Base-by-base conservation (phyloP, 2,329 filamentous ascomycete genomes). In the Chaetomium strumarium region DNA sequence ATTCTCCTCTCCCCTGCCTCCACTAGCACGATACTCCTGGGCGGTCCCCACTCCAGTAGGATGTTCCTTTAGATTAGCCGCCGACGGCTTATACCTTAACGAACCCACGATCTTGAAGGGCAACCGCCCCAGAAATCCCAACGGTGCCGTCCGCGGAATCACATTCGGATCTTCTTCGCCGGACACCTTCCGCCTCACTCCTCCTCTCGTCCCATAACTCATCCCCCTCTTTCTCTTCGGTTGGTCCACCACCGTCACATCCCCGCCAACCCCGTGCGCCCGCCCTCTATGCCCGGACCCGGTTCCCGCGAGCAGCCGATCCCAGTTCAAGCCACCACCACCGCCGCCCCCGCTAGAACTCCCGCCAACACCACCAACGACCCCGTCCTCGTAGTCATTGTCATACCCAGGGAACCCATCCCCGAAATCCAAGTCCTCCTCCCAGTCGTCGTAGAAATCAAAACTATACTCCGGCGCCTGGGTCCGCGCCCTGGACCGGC, bases 391-490 rank as follows among this genome's bases (percentile, higher is more conserved):
- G n/a, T 73, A 84, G 31, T 85, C 84, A 87, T 90, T 95, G 41
- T 81, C 41, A 70, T 42, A 77, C 84, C 48, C 91, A 71, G 43
- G 91, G 36, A 44, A 38, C 68, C 1, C 83, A 79, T 41, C 83
- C 77, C 58, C 49, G 76, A 74, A 49, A 49, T 81, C 78, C 51
- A 74, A 49, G 48, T 81, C 78, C 51, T 79, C 76, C 56, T 96
- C 90, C 92, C 92, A 97, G 69, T 96, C 92, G 69, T 96, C 92
- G 72, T 97, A 97, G 68, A 97, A 97, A 68, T 96, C 92, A 67
- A 97, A 97, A 64, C 82, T 91, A 63, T 87, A 81, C 70, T 96
- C 91, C 29, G 90, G 24, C 24, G 24, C 24, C 24, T 24, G 24
- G 24, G 24, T 24, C 24, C 24, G 24, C 24, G 24, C 87, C 49